These are phyloP conservation scores for Barnettozyma wickerhamii DNA, from an alignment of 805 yeast species.

Conservation along the genomic window DNA sequence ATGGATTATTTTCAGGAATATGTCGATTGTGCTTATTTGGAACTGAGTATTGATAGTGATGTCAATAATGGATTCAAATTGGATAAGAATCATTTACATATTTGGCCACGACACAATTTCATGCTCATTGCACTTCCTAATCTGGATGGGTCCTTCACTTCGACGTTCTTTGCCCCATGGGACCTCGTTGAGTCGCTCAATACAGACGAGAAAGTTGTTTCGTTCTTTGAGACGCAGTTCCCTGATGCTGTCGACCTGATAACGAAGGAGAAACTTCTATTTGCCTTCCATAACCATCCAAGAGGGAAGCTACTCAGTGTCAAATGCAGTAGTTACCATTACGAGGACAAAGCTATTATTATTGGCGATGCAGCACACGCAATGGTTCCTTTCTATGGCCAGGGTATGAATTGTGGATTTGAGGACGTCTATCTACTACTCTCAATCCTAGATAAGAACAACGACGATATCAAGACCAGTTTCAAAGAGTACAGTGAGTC, in stretches of 20 bases:
- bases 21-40: conserved; percentile 80
- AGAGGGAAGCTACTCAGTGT: conserved; percentile 76
- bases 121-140: conserved; percentile 93
- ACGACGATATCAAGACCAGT: conserved; percentile 2
- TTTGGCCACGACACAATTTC: conserved; percentile 85
- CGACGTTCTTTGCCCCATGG: conserved; percentile 87
- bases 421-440: conserved; percentile 78
- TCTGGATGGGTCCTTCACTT: conserved; percentile 79
- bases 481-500: conserved; percentile 15
- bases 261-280: conserved; percentile 49
- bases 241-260: conserved; percentile 71
- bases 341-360: conserved; percentile 55
- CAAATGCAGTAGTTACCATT: conserved; percentile 65
- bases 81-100: conserved; percentile 73
- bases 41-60: conserved; percentile 65
- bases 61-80: conserved; percentile 32
- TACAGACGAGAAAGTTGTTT: conserved; percentile 38
- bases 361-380: conserved; percentile 95
- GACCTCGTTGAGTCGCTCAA: conserved; percentile 49
- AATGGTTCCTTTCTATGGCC: conserved; percentile 98
- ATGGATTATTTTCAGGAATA: conserved; percentile 74
- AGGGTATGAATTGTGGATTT: conserved; percentile 95
- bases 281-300: conserved; percentile 57
- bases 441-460: conserved; percentile 27
- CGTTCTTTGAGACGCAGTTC: conserved; percentile 59